phyloP scores from a whole-genome alignment of 805 yeast genomes.

The Wickerhamomyces kurtzmanii region DNA sequence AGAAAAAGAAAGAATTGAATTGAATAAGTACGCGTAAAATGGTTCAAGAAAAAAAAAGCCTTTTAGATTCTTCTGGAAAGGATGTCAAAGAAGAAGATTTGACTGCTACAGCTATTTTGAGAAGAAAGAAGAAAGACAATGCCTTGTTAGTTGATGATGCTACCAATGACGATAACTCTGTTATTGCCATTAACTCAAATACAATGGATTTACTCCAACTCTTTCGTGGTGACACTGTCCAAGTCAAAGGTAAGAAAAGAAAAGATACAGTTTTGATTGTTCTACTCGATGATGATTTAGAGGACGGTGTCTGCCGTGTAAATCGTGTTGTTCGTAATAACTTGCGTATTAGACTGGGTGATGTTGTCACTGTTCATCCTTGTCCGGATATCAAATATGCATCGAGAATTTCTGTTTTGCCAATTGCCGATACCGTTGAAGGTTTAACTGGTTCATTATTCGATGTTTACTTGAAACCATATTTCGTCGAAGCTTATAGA shows the following conservation, averaged over 20 bases:
- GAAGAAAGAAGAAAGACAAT: constrained; percentile 97
- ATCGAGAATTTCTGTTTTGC: constrained; percentile 85
- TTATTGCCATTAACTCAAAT: constrained; percentile 87
- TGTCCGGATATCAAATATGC: constrained; percentile 99
- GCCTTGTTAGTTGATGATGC: constrained; percentile 95
- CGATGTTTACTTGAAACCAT: constrained; percentile 94
- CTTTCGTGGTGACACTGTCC: constrained; percentile 96
- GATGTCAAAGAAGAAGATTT: constrained; percentile 46
- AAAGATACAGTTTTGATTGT: constrained; percentile 96
- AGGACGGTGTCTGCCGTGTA: constrained; percentile 88
- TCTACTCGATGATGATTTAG: constrained; percentile 91
- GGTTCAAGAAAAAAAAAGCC: constrained; percentile 30
- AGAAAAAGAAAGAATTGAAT: no score
- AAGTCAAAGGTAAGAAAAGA: constrained; percentile 96
- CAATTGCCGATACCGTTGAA: constrained; percentile 96
- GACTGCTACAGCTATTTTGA: constrained; percentile 94
- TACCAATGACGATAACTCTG: constrained; percentile 92
- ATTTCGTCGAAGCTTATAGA: constrained; percentile 97
- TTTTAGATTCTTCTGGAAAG: constrained; percentile 62
- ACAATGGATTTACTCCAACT: constrained; percentile 92
- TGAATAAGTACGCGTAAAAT: no score
- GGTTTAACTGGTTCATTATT: constrained; percentile 95
- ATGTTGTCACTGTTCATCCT: constrained; percentile 82
- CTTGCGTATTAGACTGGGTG: constrained; percentile 89
- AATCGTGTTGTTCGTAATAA: constrained; percentile 96